Evolutionary conservation across 192 early-diverging fungal species (phyloP).

Genomic region (Dispira parvispora): DNA sequence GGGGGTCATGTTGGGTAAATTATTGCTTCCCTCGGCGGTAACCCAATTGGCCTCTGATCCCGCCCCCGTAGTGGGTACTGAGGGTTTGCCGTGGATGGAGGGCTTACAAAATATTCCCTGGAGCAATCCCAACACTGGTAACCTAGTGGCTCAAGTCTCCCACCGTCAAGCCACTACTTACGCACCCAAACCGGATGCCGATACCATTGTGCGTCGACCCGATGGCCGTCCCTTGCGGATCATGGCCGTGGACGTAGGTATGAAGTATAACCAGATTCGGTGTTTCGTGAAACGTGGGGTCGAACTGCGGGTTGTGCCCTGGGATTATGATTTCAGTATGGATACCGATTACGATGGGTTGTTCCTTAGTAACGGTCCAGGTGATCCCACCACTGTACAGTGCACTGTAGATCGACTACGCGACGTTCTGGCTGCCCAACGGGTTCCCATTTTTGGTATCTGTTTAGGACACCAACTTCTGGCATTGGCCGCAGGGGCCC

Average conservation of each 20-base stretch:
- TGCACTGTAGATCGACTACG: conserved; percentile 60
- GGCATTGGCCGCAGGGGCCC: conserved; percentile 82
- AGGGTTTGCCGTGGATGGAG: conserved; percentile 31
- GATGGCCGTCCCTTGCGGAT: conserved; percentile 36
- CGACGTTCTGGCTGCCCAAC: conserved; percentile 42
- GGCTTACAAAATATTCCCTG: conserved; percentile 71
- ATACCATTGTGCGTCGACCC: conserved; percentile 23
- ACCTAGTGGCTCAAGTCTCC: conserved; percentile 94
- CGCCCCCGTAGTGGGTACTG: conserved; percentile 21
- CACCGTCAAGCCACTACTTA: conserved; percentile 65
- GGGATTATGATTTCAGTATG: conserved; percentile 82
- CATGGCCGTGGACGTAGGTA: conserved; percentile 90
- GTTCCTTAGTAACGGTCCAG: conserved; percentile 90
- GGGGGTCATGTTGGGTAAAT: conserved; percentile 81
- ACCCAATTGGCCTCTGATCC: conserved; percentile 24
- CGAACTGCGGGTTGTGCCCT: conserved; percentile 84
- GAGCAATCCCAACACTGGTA: conserved; percentile 83
- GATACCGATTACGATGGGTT: conserved; percentile 67
- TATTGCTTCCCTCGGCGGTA: conserved; percentile 58
- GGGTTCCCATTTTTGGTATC: conserved; percentile 95
- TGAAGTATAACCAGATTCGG: conserved; percentile 98
- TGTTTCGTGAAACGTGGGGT: conserved; percentile 95
- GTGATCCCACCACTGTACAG: conserved; percentile 77
- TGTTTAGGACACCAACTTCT: conserved; percentile 98
- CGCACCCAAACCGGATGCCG: conserved; percentile 37